phyloP scores from a whole-genome alignment of 2,329 filamentous ascomycete genomes.

The Sordariomycetes sp. region DNA sequence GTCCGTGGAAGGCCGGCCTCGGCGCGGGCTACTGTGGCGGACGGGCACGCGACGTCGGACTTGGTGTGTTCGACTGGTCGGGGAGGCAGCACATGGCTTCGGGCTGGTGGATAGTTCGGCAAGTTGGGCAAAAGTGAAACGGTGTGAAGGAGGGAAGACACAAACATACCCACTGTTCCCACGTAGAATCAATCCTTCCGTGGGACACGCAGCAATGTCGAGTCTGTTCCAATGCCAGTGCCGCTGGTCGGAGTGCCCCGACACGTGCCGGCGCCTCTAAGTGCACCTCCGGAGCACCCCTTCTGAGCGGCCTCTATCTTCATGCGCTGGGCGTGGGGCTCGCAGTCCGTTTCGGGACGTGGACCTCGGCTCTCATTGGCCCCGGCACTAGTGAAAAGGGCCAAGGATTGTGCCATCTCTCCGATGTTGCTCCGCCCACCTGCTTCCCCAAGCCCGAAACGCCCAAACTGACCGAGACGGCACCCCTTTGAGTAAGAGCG shows the following conservation, averaged over 20 bases:
- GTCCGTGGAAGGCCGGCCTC: neutral
- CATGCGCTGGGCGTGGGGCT: neutral
- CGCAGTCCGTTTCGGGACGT: neutral
- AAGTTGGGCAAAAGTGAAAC: too few species aligned
- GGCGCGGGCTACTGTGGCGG: neutral
- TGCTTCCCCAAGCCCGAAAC: neutral
- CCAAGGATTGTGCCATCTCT: conserved; percentile 2
- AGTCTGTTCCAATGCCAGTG: too few species aligned
- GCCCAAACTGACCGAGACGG: neutral
- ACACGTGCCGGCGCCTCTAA: neutral
- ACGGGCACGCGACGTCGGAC: neutral
- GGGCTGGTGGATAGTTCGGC: too few species aligned
- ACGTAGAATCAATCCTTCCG: too few species aligned
- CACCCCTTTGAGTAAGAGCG: neutral
- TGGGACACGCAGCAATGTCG: too few species aligned
- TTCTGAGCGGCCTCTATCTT: neutral
- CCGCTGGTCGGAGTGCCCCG: neutral
- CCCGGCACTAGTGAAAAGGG: neutral
- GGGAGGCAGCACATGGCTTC: too few species aligned
- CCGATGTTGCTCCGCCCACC: neutral
- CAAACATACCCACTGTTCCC: too few species aligned
- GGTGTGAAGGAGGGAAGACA: too few species aligned
- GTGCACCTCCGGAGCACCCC: neutral
- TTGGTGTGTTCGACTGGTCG: neutral
- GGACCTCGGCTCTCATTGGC: neutral